phyloP scores from a whole-genome alignment of 1,284 basidiomycete genomes.

The Microbotryum violaceum region DNA sequence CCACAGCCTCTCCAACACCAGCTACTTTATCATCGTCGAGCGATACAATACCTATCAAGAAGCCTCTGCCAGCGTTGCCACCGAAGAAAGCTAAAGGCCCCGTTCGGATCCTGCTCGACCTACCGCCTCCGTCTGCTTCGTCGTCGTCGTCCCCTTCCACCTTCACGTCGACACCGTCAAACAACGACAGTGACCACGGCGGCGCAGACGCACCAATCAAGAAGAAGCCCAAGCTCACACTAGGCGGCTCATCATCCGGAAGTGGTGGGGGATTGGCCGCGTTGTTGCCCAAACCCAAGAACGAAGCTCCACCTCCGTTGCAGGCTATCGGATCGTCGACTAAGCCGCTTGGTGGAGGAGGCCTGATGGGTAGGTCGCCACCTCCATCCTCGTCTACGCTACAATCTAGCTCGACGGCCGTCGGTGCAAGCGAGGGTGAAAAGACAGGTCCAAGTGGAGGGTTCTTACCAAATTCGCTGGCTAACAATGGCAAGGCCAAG shows the following conservation, averaged over 20 bases:
- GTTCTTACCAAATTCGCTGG: conserved; percentile 20
- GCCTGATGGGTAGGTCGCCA: not conserved
- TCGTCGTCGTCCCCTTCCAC: not conserved
- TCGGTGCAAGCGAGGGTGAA: not conserved
- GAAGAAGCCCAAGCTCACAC: conserved; percentile 16
- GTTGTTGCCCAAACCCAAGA: conserved; percentile 29
- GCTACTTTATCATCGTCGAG: no score
- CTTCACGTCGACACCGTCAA: not conserved
- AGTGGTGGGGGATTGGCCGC: conserved; percentile 20
- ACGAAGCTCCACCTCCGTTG: conserved; percentile 3
- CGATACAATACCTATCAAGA: no score
- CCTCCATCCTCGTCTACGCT: not conserved
- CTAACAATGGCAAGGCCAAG: conserved; percentile 22
- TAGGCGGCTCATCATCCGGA: conserved; percentile 4
- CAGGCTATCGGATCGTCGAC: not conserved
- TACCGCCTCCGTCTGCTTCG: conserved; percentile 16
- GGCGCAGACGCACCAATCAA: conserved; percentile 6
- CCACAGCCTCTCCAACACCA: no score
- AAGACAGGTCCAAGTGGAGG: not conserved
- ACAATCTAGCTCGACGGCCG: no score
- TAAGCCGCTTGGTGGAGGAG: not conserved
- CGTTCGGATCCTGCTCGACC: conserved; percentile 28
- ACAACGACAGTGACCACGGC: not conserved
- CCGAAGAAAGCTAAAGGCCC: conserved; percentile 19
- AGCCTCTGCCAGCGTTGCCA: no score